Evolutionary conservation across 1,139 yeast species (phyloP).

Genomic region (Suhomyces guaymorum): DNA sequence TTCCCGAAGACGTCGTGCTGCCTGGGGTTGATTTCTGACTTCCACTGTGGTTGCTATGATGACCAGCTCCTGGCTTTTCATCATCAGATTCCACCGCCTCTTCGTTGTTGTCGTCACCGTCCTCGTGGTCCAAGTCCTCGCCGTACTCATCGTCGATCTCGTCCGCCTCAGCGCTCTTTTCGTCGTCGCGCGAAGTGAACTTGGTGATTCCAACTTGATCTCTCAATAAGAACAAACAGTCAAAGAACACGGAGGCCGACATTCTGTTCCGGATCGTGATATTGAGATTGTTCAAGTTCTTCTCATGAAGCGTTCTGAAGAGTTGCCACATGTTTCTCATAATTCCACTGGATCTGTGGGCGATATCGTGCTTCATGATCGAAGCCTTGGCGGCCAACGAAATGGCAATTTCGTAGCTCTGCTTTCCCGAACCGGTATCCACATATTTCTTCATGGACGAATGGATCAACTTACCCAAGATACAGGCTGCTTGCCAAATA

Average conservation of each 20-base stretch:
- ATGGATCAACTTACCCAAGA: conserved; percentile 75
- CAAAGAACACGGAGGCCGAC: conserved; percentile 93
- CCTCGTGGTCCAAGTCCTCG: conserved; percentile 14
- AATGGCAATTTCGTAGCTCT: conserved; percentile 69
- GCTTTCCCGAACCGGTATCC: conserved; percentile 73
- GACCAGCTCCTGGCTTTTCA: conserved; percentile 21
- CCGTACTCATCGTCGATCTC: conserved; percentile 2
- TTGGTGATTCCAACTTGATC: conserved; percentile 86
- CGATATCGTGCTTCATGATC: conserved; percentile 85
- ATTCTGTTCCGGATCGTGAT: conserved; percentile 75
- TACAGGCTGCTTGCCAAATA: conserved; percentile 90
- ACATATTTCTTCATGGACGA: conserved; percentile 67
- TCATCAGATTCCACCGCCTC: conserved; percentile 31
- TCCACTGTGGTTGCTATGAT: conserved; percentile 11
- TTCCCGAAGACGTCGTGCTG: conserved; percentile 32
- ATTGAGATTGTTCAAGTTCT: conserved; percentile 35
- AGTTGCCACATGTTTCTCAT: conserved; percentile 94
- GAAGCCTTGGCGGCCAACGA: conserved; percentile 76
- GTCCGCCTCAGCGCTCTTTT: conserved; percentile 20
- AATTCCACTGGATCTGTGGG: conserved; percentile 88
- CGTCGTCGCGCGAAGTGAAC: conserved; percentile 39
- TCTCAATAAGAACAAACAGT: conserved; percentile 77
- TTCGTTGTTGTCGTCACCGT: conserved; percentile 28
- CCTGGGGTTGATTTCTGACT: conserved; percentile 44
- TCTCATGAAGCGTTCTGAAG: conserved; percentile 58